These are phyloP conservation scores for Ampelocalamus luodianensis DNA, from an alignment of 176 grass and related monocot genomes.

Conservation along the genomic window DNA sequence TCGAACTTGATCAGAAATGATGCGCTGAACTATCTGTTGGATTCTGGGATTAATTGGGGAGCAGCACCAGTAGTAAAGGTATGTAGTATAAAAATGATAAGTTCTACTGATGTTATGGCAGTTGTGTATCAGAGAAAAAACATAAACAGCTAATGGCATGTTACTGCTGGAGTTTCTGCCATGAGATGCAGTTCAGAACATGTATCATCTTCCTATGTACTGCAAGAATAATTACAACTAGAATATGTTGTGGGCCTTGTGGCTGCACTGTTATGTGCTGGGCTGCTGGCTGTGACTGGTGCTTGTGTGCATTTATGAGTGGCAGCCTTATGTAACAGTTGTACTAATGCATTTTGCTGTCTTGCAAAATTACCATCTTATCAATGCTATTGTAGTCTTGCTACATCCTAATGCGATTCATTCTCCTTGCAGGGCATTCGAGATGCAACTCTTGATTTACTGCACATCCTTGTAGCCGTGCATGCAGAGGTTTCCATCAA, in stretches of 20 bases:
- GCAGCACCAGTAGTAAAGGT: conserved; percentile 89
- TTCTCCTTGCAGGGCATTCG: conserved; percentile 87
- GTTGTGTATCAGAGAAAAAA: conserved; percentile 16
- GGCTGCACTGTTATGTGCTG: conserved; percentile 6
- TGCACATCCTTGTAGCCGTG: conserved; percentile 93
- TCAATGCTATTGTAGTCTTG: conserved; percentile 11
- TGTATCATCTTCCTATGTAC: conserved; percentile 37
- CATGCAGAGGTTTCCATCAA: conserved; percentile 80
- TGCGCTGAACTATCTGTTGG: conserved; percentile 82
- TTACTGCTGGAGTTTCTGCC: conserved; percentile 14
- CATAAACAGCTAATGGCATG: conserved; percentile 17
- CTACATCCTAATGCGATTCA: conserved; percentile 24
- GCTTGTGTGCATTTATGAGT: not conserved
- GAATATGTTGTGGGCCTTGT: not conserved
- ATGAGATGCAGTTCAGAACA: conserved; percentile 7
- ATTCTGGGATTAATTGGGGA: conserved; percentile 88
- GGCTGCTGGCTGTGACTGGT: not conserved
- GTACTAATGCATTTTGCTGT: conserved; percentile 6
- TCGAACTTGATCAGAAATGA: conserved; percentile 91
- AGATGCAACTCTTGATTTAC: conserved; percentile 93
- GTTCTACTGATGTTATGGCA: not conserved
- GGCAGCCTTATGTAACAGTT: conserved; percentile 11
- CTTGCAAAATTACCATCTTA: conserved; percentile 13
- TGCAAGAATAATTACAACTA: conserved; percentile 29
- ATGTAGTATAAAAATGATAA: conserved; percentile 37